These are phyloP conservation scores for Setomelanomma holmii DNA, from an alignment of 2,329 filamentous ascomycete genomes.

Conservation along the genomic window DNA sequence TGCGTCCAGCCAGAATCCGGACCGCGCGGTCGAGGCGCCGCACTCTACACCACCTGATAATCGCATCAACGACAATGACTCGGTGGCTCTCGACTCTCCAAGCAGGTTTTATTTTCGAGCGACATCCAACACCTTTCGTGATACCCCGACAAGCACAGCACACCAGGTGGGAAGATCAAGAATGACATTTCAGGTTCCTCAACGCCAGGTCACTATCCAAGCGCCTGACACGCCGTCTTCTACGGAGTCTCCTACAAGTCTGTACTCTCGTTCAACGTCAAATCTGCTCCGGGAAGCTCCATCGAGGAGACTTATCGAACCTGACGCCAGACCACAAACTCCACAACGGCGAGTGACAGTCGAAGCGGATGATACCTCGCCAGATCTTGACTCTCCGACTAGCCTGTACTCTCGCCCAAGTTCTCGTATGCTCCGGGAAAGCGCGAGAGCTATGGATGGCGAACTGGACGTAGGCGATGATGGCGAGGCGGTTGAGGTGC, in stretches of 20 bases:
- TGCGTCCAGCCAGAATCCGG: no score
- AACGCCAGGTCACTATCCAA: neutral
- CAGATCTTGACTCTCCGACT: neutral
- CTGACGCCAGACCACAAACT: neutral
- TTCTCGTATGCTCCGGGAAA: neutral
- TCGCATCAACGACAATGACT: neutral
- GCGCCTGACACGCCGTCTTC: neutral
- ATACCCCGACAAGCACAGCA: neutral
- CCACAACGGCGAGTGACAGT: neutral
- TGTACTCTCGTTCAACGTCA: neutral
- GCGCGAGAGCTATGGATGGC: neutral
- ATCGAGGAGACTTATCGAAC: neutral
- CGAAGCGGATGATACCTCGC: neutral
- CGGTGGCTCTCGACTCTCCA: neutral
- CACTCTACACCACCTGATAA: no score
- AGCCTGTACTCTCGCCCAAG: conserved; percentile 1
- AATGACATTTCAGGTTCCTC: neutral
- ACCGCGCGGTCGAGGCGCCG: no score
- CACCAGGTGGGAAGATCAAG: neutral
- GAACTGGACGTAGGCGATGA: neutral
- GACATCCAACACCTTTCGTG: neutral
- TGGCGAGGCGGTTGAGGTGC: neutral
- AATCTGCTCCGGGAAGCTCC: neutral
- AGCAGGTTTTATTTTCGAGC: neutral
- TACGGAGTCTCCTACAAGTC: neutral